These are phyloP conservation scores for Microdochium nivale DNA, from an alignment of 2,329 filamentous ascomycete species.

Conservation along the genomic window DNA sequence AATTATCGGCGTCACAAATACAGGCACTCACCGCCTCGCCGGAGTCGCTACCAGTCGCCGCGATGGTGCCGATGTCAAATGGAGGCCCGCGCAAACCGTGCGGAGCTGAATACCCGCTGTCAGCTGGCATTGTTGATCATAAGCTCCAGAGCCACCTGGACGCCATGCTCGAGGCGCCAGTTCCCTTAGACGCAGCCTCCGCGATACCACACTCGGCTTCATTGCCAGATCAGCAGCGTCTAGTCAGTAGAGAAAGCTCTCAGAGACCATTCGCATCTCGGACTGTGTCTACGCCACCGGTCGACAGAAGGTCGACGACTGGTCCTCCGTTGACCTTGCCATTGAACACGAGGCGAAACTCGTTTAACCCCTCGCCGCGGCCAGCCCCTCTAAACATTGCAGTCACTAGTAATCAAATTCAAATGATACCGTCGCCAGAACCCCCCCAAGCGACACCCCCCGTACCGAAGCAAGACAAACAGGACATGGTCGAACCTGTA, in stretches of 20 bases:
- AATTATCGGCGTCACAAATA: constrained; percentile 50
- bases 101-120: constrained; percentile 25
- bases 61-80: constrained; percentile 20
- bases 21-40: constrained; percentile 47
- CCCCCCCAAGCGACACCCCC: background rate
- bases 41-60: constrained; percentile 48
- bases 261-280: constrained; percentile 26
- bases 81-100: constrained; percentile 15
- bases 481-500: constrained; percentile 9
- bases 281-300: constrained; percentile 46
- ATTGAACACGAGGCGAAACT: constrained; percentile 35
- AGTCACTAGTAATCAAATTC: constrained; percentile 14
- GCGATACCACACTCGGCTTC: background rate
- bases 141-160: constrained; percentile 10
- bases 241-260: background rate
- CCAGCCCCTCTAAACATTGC: constrained; percentile 37
- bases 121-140: constrained; percentile 26
- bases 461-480: background rate
- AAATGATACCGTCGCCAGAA: background rate
- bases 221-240: constrained; percentile 4
- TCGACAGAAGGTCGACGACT: constrained; percentile 24
- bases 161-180: background rate
- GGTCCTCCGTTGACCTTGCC: constrained; percentile 20
- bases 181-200: background rate
- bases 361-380: constrained; percentile 34